Percentiles rank a stretch among this genome's conserved stretches.
Evolutionary conservation across 1,139 yeast species (phyloP).

Genomic region (Candida neerlandica): DNA sequence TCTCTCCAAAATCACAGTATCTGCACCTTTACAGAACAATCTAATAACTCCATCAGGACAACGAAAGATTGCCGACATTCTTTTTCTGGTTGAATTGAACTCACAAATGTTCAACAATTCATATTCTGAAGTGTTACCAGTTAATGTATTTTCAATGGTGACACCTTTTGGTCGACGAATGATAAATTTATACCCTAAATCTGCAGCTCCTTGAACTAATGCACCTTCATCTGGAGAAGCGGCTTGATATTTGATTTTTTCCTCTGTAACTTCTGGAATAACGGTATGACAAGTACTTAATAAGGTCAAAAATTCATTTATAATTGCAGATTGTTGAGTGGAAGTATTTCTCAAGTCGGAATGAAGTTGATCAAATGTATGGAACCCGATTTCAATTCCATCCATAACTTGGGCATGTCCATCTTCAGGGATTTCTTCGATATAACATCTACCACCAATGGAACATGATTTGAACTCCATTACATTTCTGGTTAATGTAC

Average conservation of each 20-base stretch:
- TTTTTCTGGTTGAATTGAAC: conserved; percentile 93
- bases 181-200: conserved; percentile 78
- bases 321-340: conserved; percentile 58
- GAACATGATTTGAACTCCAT: conserved; percentile 97
- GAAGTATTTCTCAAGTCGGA: conserved; percentile 46
- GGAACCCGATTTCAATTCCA: conserved; percentile 81
- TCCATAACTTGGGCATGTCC: conserved; percentile 69
- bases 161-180: conserved; percentile 87
- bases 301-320: conserved; percentile 80
- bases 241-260: conserved; percentile 87
- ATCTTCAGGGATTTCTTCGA: conserved; percentile 90
- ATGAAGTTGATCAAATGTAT: conserved; percentile 68
- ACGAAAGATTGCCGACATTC: conserved; percentile 95
- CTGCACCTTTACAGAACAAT: conserved; percentile 96
- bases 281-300: conserved; percentile 97
- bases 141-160: conserved; percentile 57
- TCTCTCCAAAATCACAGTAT: conserved; percentile 90
- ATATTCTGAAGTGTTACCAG: conserved; percentile 45
- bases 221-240: conserved; percentile 99
- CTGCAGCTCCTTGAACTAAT: conserved; percentile 89
- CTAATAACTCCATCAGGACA: conserved; percentile 93
- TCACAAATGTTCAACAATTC: conserved; percentile 91
- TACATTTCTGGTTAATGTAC: conserved; percentile 90
- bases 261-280: conserved; percentile 80
- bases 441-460: conserved; percentile 89